These are phyloP conservation scores for Nemania sp. DNA, from an alignment of 2,329 filamentous ascomycete genomes.

Conservation along the genomic window DNA sequence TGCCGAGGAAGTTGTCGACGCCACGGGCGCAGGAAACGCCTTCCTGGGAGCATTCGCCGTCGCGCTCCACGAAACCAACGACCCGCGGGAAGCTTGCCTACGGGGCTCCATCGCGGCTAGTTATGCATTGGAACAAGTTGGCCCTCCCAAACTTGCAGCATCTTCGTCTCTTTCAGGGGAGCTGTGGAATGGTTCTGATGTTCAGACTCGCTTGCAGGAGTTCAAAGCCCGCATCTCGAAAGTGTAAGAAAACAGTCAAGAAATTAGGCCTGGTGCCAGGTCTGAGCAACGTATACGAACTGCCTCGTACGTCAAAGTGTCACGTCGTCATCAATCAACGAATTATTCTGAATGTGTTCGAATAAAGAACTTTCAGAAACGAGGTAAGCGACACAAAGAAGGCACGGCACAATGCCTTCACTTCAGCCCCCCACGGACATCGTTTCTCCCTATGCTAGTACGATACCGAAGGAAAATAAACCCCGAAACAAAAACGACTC, in stretches of 20 bases:
- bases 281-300: too few relatives aligned
- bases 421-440: too few relatives aligned
- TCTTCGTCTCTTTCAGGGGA: not conserved
- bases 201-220: slow-evolving; percentile 2
- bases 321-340: too few relatives aligned
- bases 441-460: too few relatives aligned
- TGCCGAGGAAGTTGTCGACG: not conserved
- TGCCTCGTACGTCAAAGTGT: too few relatives aligned
- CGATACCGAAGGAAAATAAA: too few relatives aligned
- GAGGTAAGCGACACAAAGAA: too few relatives aligned
- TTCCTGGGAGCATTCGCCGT: slow-evolving; percentile 22
- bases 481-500: too few relatives aligned
- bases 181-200: slow-evolving; percentile 17
- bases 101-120: slow-evolving; percentile 14
- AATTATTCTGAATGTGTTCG: too few relatives aligned
- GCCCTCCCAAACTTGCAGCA: slow-evolving; percentile 8
- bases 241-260: not conserved
- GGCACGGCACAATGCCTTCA: too few relatives aligned
- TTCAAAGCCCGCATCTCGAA: not conserved
- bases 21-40: slow-evolving; percentile 19
- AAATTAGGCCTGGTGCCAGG: too few relatives aligned
- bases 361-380: too few relatives aligned
- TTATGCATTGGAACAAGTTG: slow-evolving; percentile 19
- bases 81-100: slow-evolving; percentile 4
- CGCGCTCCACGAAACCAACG: slow-evolving; percentile 9